Base-by-base conservation (phyloP, 2,329 filamentous ascomycete species). In the Nothopassalora personata region DNA sequence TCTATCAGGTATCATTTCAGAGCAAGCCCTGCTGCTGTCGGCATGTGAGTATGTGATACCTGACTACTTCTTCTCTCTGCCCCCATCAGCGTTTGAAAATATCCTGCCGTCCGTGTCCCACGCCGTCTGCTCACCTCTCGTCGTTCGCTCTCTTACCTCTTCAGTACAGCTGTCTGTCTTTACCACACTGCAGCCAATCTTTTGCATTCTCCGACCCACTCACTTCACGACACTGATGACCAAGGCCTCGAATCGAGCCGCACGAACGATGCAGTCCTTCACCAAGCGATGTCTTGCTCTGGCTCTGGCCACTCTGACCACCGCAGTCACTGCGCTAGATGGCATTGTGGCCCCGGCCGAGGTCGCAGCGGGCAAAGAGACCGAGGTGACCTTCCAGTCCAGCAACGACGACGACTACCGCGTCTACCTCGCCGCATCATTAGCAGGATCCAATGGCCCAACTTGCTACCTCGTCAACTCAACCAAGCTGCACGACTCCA, bases 391-490 rank as follows among this genome's bases (percentile, higher is more conserved):
- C 55, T 71, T 69, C 52, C 60, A 67, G 48, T 65, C 60, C 53
- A n/a, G 23, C 46, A 67, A 68, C 54, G 60, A 66, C 36, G 60
- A 63, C 33, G 57, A 64, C 34, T 74, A 70, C 64, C 64, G 71
- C 48, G 64, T 74, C 51, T 74, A 71, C 60, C 70, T 75, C 23
- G 69, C 70, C 19, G 71, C 69, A 18, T 66, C 67, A 1, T 66
- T 72, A 10, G 62, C 71, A 6, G 71, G 70, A 47, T 67, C 61
- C 58, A 68, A 68, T 31, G 71, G 71, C 6, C 72, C 71, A 28
- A 67, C 66, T 8, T 74, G 70, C 67, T 72, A 70, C 59, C 70
- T 74, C 33, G 48, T 68, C 51, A 74, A 73, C 66, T 66, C 66
- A 10, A 72, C 68, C 11, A 60, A 66, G 43, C 66, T 70, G 50